These are phyloP conservation scores for Hirsutella minnesotensis DNA, from an alignment of 2,329 filamentous ascomycete genomes.

Conservation along the genomic window DNA sequence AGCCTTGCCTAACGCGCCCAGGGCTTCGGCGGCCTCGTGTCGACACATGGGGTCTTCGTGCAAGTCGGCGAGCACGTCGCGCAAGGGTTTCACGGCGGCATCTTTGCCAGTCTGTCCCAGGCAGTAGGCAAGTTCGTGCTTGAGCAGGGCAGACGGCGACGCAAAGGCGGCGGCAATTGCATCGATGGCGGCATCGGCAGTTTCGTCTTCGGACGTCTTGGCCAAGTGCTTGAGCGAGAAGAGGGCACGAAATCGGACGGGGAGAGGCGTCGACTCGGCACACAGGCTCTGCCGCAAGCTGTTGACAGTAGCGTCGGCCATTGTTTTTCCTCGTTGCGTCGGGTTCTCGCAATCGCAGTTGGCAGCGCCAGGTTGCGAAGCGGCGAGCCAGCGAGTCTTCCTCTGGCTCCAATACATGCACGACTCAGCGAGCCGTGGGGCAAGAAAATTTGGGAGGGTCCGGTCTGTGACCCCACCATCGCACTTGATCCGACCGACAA, in stretches of 20 bases:
- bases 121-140: constrained; percentile 96
- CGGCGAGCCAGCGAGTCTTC: not conserved
- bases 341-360: not conserved
- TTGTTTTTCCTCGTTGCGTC: constrained; percentile 3
- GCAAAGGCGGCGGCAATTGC: constrained; percentile 82
- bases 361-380: not conserved
- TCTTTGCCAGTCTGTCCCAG: constrained; percentile 79
- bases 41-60: constrained; percentile 90
- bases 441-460: constrained; percentile 24
- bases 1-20: constrained; percentile 72
- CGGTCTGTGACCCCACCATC: not conserved
- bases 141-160: constrained; percentile 79
- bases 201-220: constrained; percentile 50
- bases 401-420: not conserved
- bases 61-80: constrained; percentile 61
- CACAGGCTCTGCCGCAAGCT: constrained; percentile 64
- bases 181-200: constrained; percentile 42
- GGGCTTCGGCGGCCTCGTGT: constrained; percentile 90
- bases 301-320: constrained; percentile 35
- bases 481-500: not conserved
- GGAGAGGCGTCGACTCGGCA: constrained; percentile 70
- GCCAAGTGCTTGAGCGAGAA: constrained; percentile 96
- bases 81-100: constrained; percentile 61
- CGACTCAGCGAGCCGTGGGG: not conserved
- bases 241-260: constrained; percentile 85